Evolutionary conservation across 2,329 filamentous ascomycete genomes (phyloP), one percentile per base, ranked within the genome.

Genomic region (Pseudocercospora crystallina): DNA sequence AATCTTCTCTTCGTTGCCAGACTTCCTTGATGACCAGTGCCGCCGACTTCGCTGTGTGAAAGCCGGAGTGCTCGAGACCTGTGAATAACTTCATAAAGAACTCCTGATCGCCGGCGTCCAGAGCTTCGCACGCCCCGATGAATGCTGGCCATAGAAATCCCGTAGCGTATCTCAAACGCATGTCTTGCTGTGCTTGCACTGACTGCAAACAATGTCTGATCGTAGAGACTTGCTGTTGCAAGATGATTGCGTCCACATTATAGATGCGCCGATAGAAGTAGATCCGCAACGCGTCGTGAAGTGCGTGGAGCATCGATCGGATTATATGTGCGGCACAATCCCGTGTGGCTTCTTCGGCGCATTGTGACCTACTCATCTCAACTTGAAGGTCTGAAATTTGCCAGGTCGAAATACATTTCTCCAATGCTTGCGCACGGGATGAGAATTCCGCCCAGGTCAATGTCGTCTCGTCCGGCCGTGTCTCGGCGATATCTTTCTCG

Each of bases 241-340:
- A 39, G n/a, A 49, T 49, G 31, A 8, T 14, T 8, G 46, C 38
- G 15, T 49, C 46, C 3, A 49, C 46, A 33, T 49, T 33, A 32
- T 49, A 36, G 5, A 49, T 42, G 5, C 46, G 34, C 14, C 46
- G 30, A 30, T 49, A 49, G 38, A 49, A 49, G 15, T 49, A 49
- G 12, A 49, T 42, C 2, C 39, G 37, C 17, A 49, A 20, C 17
- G 38, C 46, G 10, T 30, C n/a, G 39, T 49, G 46, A 5, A 44
- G 41, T 17, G 30, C n/a, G 5, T n/a, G 5, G 8, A 35, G 41
- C 41, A 44, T 34, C 15, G 15, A n/a, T 4, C 35, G 11, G 8
- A 44, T 14, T 9, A 15, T 9, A 3, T 33, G n/a, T 11, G 30
- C 30, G 8, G 41, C 17, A 10, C 5, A 5, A 17, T 40, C 37